phyloP scores from a whole-genome alignment of 768 basidiomycete species.

The Tephrocybe sp. region DNA sequence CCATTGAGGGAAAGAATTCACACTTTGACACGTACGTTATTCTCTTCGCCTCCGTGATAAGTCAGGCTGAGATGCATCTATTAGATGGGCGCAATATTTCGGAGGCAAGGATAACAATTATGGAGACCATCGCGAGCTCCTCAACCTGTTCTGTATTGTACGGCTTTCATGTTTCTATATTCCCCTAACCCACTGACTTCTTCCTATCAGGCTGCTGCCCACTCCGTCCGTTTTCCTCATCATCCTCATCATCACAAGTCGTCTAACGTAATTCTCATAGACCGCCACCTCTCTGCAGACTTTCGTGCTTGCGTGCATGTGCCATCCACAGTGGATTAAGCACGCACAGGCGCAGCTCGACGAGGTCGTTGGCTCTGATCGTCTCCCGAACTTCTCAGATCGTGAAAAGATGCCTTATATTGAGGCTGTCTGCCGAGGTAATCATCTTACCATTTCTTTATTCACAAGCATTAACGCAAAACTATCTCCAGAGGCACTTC shows the following conservation, averaged over 20 bases:
- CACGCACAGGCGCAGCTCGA: conserved; percentile 3
- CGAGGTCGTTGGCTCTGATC: conserved; percentile 3
- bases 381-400: conserved; percentile 6
- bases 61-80: not conserved
- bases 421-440: conserved; percentile 6
- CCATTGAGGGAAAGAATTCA: conserved; percentile 7
- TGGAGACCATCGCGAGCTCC: conserved; percentile 7
- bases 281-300: conserved; percentile 5
- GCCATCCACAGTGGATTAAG: conserved; percentile 6
- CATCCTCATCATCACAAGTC: not conserved
- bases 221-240: not conserved
- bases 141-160: conserved; percentile 5
- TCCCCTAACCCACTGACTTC: not conserved
- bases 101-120: conserved; percentile 6
- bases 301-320: conserved; percentile 8
- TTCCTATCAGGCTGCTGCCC: conserved; percentile 3
- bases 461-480: not conserved
- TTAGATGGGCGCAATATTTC: conserved; percentile 7
- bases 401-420: conserved; percentile 8
- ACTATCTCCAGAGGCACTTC: conserved; percentile 1
- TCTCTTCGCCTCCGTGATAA: not conserved
- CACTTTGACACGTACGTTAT: conserved; percentile 5
- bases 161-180: not conserved
- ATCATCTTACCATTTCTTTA: not conserved
- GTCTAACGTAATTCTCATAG: not conserved